Base-by-base conservation (phyloP, 352 stramenopile species). In the Pythium periplocum region DNA sequence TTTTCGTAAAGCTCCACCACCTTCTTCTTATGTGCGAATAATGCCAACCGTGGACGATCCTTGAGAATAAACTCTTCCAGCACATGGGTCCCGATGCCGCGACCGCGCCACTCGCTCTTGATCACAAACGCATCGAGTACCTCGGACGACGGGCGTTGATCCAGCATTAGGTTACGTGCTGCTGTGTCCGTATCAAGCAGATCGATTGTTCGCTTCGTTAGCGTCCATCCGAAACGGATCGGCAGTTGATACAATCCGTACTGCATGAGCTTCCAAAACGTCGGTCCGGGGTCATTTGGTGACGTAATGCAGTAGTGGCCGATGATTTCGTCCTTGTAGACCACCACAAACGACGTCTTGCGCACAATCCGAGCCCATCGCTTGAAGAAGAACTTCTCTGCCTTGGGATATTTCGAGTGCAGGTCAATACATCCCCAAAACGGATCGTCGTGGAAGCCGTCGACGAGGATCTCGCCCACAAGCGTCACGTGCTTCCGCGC, bases 61-160 rank as follows among this genome's bases (percentile, higher is more conserved):
- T 51, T 51, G 4, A 42, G 11, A 8, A 58, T 37, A 36, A 45
- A 58, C 6, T 58, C 31, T 6, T 58, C 42, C 12, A 51, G n/a
- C 35, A 58, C 35, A 44, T 46, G 42, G 17, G 10, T 12, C 9
- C 52, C 52, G 36, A 58, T 40, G 10, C 52, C 43, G 36, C 36
- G 52, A 6, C 52, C 52, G 12, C 52, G 52, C 52, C 52, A 58
- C n/a, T 58, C 42, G n/a, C 10, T 36, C 44, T 39, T 48, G 44
- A 59, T 53, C 26, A 53, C 45, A 26, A 59, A 48, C 17, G 31
- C 32, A 11, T 59, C 45, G 36, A 59, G 53, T 45, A 47, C 42
- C 17, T 51, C 53, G 8, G 45, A 42, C 4, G 53, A 45, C 38
- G 41, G 44, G 7, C 36, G 45, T 2, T 17, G 6, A 5, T 7